phyloP scores from a whole-genome alignment of 2,329 filamentous ascomycete genomes.

The Davidsoniella virescens region DNA sequence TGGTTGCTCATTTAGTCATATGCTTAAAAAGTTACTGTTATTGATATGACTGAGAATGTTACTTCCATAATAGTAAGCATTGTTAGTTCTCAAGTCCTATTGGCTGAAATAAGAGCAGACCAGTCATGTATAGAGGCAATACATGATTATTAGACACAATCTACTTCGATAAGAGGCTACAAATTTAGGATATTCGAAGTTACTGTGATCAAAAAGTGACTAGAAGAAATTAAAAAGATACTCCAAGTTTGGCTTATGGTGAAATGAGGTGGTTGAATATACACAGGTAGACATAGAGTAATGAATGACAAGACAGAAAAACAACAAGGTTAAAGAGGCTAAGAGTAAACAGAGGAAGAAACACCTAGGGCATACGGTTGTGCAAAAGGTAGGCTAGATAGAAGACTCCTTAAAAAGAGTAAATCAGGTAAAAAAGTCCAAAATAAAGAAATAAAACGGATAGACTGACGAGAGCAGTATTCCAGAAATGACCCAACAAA shows the following conservation, averaged over 20 bases:
- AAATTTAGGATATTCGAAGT: background rate
- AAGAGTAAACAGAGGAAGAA: background rate
- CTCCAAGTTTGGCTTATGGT: background rate
- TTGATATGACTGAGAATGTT: too few relatives aligned
- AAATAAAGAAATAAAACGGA: background rate
- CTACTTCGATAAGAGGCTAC: too few relatives aligned
- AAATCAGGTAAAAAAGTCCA: background rate
- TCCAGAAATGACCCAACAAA: background rate
- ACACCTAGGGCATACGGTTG: background rate
- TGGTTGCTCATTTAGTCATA: too few relatives aligned
- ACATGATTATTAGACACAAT: too few relatives aligned
- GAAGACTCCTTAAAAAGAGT: background rate
- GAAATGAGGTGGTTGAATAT: background rate
- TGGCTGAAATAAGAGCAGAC: too few relatives aligned
- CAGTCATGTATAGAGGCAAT: too few relatives aligned
- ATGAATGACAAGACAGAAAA: background rate
- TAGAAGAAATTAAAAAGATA: background rate
- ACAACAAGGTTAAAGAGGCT: background rate
- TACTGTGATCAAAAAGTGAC: background rate
- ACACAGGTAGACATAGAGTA: background rate
- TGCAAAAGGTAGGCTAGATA: background rate
- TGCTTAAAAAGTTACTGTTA: too few relatives aligned
- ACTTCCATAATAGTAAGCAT: too few relatives aligned
- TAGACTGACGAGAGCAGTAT: background rate
- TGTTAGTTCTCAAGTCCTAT: too few relatives aligned